Evolutionary conservation across 805 yeast genomes (phyloP).

Genomic region (Schizosaccharomyces cryophilus): DNA sequence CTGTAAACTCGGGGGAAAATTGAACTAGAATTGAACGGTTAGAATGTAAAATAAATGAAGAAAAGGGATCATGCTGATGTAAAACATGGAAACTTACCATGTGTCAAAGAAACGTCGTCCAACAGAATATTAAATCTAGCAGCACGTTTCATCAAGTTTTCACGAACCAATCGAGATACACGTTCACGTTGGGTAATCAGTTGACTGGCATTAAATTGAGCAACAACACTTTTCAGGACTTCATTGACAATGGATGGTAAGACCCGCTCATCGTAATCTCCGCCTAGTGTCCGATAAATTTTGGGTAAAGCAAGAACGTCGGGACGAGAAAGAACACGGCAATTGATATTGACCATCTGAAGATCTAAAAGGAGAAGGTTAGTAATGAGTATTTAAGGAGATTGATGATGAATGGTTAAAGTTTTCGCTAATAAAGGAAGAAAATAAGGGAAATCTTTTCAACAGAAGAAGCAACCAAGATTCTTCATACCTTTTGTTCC

Average conservation of each 20-base stretch:
- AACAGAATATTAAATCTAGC: conserved; percentile 60
- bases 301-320: conserved; percentile 52
- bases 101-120: conserved; percentile 91
- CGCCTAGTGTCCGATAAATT: conserved; percentile 77
- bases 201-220: conserved; percentile 95
- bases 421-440: not conserved
- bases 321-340: conserved; percentile 87
- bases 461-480: too few species aligned
- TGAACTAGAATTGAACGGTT: conserved; percentile 30
- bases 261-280: conserved; percentile 89
- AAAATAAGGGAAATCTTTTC: too few species aligned
- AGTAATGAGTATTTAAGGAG: not conserved
- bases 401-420: not conserved
- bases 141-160: conserved; percentile 75
- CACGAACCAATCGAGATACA: conserved; percentile 76
- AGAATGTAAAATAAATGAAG: not conserved
- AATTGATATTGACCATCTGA: conserved; percentile 98
- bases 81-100: conserved; percentile 6
- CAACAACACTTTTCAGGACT: conserved; percentile 86
- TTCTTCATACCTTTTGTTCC: conserved; percentile 42
- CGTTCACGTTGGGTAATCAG: conserved; percentile 96
- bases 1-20: conserved; percentile 89
- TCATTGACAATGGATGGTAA: conserved; percentile 95
- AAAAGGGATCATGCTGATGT: not conserved
- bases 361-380: conserved; percentile 24